These are phyloP conservation scores for Mycena filopes DNA, from an alignment of 768 basidiomycete species.

Conservation along the genomic window DNA sequence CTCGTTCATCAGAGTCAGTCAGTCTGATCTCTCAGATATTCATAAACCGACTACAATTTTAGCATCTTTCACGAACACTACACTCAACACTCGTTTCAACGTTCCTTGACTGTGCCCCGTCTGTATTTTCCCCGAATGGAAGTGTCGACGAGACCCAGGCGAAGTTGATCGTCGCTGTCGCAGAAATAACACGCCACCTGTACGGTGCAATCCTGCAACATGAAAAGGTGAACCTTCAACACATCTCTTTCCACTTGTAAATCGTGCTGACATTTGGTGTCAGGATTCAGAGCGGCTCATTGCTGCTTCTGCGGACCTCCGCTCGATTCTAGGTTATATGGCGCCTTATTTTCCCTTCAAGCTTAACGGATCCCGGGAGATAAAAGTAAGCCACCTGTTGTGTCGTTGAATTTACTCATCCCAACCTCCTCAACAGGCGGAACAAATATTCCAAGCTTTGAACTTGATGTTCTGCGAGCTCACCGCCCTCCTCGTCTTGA, in stretches of 20 bases:
- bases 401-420: conserved; percentile 10
- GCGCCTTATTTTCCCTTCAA: conserved; percentile 86
- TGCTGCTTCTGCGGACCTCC: conserved; percentile 59
- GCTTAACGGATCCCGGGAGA: conserved; percentile 58
- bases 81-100: conserved; percentile 83
- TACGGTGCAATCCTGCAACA: conserved; percentile 67
- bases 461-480: conserved; percentile 85
- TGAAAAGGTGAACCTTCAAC: conserved; percentile 44
- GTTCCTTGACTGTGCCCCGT: conserved; percentile 88
- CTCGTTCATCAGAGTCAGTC: conserved; percentile 28
- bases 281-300: conserved; percentile 39
- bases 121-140: conserved; percentile 78
- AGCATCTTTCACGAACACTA: conserved; percentile 81
- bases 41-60: conserved; percentile 18
- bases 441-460: conserved; percentile 74
- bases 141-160: conserved; percentile 69
- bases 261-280: conserved; percentile 14
- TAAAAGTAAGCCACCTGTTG: conserved; percentile 56
- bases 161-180: conserved; percentile 66
- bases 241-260: conserved; percentile 9
- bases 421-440: conserved; percentile 55
- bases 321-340: conserved; percentile 76
- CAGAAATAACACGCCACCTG: conserved; percentile 66
- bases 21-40: neutral
- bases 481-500: conserved; percentile 68